Evolutionary conservation across 495 filamentous ascomycete genomes (phyloP).

Genomic region (Daldinia decipiens): DNA sequence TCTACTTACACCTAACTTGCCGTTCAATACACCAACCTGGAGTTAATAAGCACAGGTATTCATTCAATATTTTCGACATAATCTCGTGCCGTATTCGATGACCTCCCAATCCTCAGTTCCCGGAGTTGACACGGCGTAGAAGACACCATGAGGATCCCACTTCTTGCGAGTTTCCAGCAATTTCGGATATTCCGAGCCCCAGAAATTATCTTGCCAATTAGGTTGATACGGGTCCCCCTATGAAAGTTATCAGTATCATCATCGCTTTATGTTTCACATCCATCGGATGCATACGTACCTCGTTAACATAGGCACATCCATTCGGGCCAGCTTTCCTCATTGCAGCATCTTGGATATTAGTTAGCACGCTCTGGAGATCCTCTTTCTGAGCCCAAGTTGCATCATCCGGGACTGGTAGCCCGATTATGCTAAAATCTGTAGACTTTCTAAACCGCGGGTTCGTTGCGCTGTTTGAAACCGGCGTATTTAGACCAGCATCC

Average conservation of each 20-base stretch:
- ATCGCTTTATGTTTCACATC: neutral
- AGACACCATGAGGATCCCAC: conserved; percentile 66
- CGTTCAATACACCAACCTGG: neutral
- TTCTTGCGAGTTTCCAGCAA: conserved; percentile 62
- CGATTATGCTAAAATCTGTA: conserved; percentile 61
- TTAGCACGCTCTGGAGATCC: conserved; percentile 52
- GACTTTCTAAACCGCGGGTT: conserved; percentile 57
- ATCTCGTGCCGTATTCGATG: conserved; percentile 55
- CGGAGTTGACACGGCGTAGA: conserved; percentile 58
- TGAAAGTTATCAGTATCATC: conserved; percentile 5
- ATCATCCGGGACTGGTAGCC: conserved; percentile 47
- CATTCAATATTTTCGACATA: conserved; percentile 51
- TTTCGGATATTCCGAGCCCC: conserved; percentile 60
- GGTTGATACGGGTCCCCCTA: conserved; percentile 65
- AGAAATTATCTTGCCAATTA: conserved; percentile 66
- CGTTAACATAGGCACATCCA: conserved; percentile 57
- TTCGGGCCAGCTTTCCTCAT: conserved; percentile 57
- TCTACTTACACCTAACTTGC: neutral
- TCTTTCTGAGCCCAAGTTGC: conserved; percentile 52
- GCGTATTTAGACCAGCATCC: conserved; percentile 56
- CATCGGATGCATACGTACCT: conserved; percentile 42
- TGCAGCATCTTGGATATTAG: conserved; percentile 55
- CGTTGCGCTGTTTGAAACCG: conserved; percentile 49
- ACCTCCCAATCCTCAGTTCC: conserved; percentile 58
- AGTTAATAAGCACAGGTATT: neutral